Evolutionary conservation across 192 early-diverging fungal genomes (phyloP).

Genomic region (Blastocladiella britannica): DNA sequence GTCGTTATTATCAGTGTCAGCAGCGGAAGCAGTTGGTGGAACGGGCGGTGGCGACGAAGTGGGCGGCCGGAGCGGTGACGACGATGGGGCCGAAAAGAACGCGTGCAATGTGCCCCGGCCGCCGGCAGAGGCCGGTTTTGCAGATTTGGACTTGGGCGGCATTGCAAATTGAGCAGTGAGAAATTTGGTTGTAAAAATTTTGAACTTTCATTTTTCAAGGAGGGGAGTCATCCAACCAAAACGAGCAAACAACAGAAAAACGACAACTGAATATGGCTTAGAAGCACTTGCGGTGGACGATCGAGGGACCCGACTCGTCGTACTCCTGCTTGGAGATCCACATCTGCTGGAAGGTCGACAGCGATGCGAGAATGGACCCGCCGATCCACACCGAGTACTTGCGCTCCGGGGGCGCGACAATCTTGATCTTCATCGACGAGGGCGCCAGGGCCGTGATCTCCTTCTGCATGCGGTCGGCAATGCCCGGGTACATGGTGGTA

Average conservation of each 20-base stretch:
- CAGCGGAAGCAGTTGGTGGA: neutral
- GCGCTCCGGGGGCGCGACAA: conserved; percentile 35
- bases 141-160: too few species aligned
- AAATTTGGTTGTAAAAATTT: too few species aligned
- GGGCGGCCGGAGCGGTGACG: neutral
- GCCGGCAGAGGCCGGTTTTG: too few species aligned
- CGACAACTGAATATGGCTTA: neutral
- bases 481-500: conserved; percentile 32
- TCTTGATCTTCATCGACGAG: conserved; percentile 32
- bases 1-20: neutral
- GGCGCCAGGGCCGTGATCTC: conserved; percentile 32
- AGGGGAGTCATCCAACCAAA: neutral
- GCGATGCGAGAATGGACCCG: conserved; percentile 35
- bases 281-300: too few species aligned
- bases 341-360: conserved; percentile 42
- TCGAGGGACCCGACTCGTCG: neutral
- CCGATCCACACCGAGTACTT: conserved; percentile 49
- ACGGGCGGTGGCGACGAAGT: neutral
- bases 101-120: too few species aligned
- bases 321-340: conserved; percentile 45
- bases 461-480: conserved; percentile 26
- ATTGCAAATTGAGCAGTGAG: too few species aligned
- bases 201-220: too few species aligned
- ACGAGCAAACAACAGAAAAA: conserved; percentile 1
- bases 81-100: neutral